A percentile compares a stretch with the other conserved stretches of the same genome.
Evolutionary conservation across 768 basidiomycete species (phyloP).

Genomic region (Jaapia argillacea): DNA sequence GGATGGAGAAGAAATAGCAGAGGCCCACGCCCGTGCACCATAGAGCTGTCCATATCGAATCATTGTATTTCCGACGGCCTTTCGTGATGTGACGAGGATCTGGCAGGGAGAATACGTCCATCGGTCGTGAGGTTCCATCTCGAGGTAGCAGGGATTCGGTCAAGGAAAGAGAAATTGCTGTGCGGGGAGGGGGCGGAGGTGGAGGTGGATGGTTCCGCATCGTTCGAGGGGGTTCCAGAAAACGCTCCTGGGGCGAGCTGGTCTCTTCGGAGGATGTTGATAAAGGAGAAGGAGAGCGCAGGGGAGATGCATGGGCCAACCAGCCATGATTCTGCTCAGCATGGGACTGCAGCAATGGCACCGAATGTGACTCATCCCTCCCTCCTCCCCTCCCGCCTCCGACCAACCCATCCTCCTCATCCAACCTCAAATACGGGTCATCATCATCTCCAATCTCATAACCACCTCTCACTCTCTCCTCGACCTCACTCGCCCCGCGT

Average conservation of each 20-base stretch:
- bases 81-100: constrained; percentile 62
- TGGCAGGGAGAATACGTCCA: constrained; percentile 68
- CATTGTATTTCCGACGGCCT: constrained; percentile 62
- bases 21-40: constrained; percentile 52
- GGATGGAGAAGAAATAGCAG: constrained; percentile 52
- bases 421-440: constrained; percentile 71
- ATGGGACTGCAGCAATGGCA: constrained; percentile 32
- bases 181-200: constrained; percentile 29
- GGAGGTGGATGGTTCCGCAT: constrained; percentile 24
- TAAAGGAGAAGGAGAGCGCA: constrained; percentile 36
- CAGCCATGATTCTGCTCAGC: constrained; percentile 37
- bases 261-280: constrained; percentile 34
- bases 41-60: constrained; percentile 58
- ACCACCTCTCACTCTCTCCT: constrained; percentile 10
- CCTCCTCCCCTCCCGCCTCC: constrained; percentile 21
- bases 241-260: constrained; percentile 26
- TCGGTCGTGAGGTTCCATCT: constrained; percentile 51
- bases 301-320: constrained; percentile 69
- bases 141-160: constrained; percentile 73
- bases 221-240: no score
- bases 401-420: constrained; percentile 48
- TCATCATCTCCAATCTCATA: constrained; percentile 41
- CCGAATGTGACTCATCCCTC: constrained; percentile 23
- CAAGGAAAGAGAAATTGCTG: constrained; percentile 52
- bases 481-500: constrained; percentile 20